These are phyloP conservation scores for Chenopodium formosanum DNA, from an alignment of 148 eudicot species.

Conservation along the genomic window DNA sequence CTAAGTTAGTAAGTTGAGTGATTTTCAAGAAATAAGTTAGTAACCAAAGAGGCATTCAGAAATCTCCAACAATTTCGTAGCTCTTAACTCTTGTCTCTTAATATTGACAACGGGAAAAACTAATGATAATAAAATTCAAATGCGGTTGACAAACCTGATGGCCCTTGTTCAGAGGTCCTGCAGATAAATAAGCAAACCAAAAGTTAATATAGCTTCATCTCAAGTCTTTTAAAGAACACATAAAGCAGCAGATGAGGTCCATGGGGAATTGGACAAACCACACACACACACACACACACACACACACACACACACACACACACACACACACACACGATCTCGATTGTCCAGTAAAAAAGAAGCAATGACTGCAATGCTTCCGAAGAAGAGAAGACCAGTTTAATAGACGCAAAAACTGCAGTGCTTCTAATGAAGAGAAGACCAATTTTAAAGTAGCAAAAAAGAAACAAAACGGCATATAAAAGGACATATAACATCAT, in stretches of 20 bases:
- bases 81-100: neutral
- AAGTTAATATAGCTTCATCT: conserved; percentile 14
- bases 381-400: neutral
- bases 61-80: neutral
- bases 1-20: neutral
- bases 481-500: neutral
- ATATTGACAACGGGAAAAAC: conserved; percentile 4
- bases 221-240: neutral
- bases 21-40: neutral
- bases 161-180: conserved; percentile 87
- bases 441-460: neutral
- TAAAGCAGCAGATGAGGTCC: neutral
- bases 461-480: neutral
- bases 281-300: no score
- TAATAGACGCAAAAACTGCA: neutral
- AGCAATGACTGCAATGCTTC: no score
- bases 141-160: conserved; percentile 59
- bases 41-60: neutral
- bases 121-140: conserved; percentile 4
- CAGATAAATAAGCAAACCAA: conserved; percentile 30
- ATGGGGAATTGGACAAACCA: neutral
- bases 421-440: neutral
- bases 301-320: no score
- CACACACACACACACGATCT: no score
- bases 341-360: no score